These are phyloP conservation scores for Fusarium papillatum DNA, from an alignment of 2,329 filamentous ascomycete genomes.

Conservation along the genomic window DNA sequence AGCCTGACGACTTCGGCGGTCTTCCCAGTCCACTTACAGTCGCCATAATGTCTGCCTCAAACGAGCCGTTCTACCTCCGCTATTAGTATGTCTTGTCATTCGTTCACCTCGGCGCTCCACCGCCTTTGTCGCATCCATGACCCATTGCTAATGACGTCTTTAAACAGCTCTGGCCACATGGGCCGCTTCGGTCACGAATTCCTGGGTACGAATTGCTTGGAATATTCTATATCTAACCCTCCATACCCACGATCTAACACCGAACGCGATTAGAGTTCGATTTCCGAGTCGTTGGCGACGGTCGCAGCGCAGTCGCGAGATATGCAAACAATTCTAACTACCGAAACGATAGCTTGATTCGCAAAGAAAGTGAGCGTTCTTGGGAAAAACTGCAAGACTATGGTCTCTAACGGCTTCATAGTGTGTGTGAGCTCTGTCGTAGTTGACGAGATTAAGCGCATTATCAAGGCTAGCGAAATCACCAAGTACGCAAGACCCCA, in stretches of 20 bases:
- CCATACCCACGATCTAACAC: conserved; percentile 12
- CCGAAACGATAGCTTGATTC: conserved; percentile 96
- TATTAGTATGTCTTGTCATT: conserved; percentile 84
- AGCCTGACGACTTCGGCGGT: conserved; percentile 3
- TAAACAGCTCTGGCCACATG: conserved; percentile 90
- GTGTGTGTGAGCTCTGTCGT: conserved; percentile 96
- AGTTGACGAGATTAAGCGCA: conserved; percentile 95
- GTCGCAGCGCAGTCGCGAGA: conserved; percentile 91
- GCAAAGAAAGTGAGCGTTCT: conserved; percentile 93
- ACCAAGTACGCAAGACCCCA: conserved; percentile 77
- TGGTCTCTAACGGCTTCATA: conserved; percentile 54
- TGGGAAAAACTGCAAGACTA: no score
- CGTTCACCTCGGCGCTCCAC: neutral
- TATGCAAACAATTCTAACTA: conserved; percentile 99
- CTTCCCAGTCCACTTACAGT: conserved; percentile 8
- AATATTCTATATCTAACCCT: neutral
- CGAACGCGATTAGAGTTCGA: conserved; percentile 83
- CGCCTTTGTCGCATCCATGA: neutral
- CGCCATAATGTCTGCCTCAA: conserved; percentile 72
- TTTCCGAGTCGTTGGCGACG: conserved; percentile 92
- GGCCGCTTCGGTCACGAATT: conserved; percentile 99
- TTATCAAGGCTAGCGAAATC: conserved; percentile 97
- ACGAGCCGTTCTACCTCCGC: conserved; percentile 93
- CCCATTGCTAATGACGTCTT: conserved; percentile 23
- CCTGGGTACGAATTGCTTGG: conserved; percentile 72